Evolutionary conservation across 345 rosid species (phyloP), one percentile per base, ranked within the genome.

Genomic region (Mallotus nudiflorus): DNA sequence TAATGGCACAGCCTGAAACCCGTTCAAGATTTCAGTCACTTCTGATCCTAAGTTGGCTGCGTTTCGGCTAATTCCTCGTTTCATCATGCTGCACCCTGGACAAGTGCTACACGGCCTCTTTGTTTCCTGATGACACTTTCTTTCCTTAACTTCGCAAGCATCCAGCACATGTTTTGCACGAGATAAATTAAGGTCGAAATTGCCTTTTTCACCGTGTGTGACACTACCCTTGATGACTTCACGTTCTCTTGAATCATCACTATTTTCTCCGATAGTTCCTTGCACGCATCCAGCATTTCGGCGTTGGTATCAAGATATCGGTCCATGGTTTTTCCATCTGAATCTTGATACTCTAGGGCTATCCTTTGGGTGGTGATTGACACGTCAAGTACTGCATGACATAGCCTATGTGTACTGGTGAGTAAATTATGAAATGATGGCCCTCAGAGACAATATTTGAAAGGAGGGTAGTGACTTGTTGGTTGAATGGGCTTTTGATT

Each of bases 131-230:
- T 33, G 4, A 33, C 37, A 33, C 37, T 33, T 33, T 33, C 37
- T 33, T 33, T n/a, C n/a, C n/a, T n/a, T n/a, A n/a, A n/a, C n/a
- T n/a, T 29, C 0, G 24, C 27, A 35, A 11, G 44, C 27, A 22
- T 61, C 49, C 25, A 61, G 37, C 65, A 22, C 45, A 7, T 61
- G 15, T 61, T 22, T 61, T 61, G 65, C 65, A 10, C 49, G 49
- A 11, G 14, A 18, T 9, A 48, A 45, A 61, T n/a, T 40, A 24
- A 27, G 46, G 24, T 59, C 45, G 37, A 8, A 39, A n/a, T 61
- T 61, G 14, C 46, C 46, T 13, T 33, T 28, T 33, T 28, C 6
- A 61, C 48, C 28, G 37, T 31, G 45, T 39, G 65, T 12, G 29
- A n/a, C 0, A 61, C 31, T 37, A 39, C 16, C 46, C 39, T n/a